Evolutionary conservation across 2,329 filamentous ascomycete species (phyloP), one percentile per base, ranked within the genome.

Genomic region (Ophiostoma sp.): DNA sequence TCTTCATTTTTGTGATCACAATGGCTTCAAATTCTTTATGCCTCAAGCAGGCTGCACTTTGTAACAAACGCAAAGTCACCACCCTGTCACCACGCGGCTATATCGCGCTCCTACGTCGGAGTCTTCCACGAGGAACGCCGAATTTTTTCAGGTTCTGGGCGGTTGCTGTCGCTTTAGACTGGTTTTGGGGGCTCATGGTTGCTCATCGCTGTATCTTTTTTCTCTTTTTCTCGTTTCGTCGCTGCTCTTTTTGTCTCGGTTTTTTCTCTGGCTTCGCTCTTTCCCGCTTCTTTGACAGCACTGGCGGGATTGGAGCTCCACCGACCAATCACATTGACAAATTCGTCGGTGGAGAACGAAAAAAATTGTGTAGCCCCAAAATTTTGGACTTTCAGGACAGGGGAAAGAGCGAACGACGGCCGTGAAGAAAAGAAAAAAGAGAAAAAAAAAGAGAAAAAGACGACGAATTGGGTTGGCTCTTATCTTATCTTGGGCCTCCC

Each of bases 401-500:
- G 63, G 61, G 59, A 72, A 72, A 71, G 69, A 31, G 69, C 55
- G 61, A 39, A 7, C 48, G 33, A 42, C 12, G 9, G 36, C 61
- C n/a, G 36, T 42, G 33, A 63, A 11, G 31, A 45, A 36, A 7
- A 4, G 31, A 48, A 31, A 19, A 33, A 61, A 42, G 55, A 36
- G 39, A 22, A 55, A 17, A 17, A 48, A 70, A 25, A 59, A 31
- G 22, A 28, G 19, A 57, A 33, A 61, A 50, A 45, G 33, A 71
- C 52, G 39, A 61, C 69, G 52, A 61, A 61, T 22, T 59, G 33
- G 25, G 42, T 28, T 70, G 55, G 55, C 39, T 31, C 70, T 74
- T 76, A 76, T 76, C 75, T 76, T 76, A 76, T 76, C 75, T 15
- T 28, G 19, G 15, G 28, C 69, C 39, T 71, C 45, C 72, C 70